These are phyloP conservation scores for Eucalyptus virginea DNA, from an alignment of 345 rosid genomes.

Conservation along the genomic window DNA sequence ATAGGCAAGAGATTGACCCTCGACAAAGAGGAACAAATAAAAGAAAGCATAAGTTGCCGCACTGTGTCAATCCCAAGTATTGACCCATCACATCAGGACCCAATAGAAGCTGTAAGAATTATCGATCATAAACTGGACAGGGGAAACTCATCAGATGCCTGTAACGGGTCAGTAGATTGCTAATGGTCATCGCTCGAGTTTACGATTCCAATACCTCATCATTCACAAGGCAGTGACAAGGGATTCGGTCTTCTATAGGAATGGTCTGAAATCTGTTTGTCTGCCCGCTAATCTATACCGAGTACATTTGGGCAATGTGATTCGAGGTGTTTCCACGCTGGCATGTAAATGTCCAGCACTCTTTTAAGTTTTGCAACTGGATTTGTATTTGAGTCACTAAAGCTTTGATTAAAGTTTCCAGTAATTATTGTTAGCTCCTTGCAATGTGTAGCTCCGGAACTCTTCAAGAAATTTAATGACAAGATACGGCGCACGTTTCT, in stretches of 20 bases:
- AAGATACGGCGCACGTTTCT: not conserved
- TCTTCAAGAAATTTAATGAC: not conserved
- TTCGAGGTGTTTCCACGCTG: not conserved
- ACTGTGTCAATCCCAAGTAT: too few relatives aligned
- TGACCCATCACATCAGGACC: conserved; percentile 27
- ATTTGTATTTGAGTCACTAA: not conserved
- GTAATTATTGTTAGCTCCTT: not conserved
- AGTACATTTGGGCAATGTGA: not conserved
- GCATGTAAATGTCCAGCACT: not conserved
- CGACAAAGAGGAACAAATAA: too few relatives aligned
- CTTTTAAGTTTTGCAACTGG: not conserved
- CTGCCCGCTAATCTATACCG: not conserved
- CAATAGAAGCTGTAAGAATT: conserved; percentile 45
- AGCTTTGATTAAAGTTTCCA: not conserved
- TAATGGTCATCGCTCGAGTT: not conserved
- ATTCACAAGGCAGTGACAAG: not conserved
- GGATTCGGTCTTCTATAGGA: not conserved
- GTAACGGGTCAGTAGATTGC: not conserved
- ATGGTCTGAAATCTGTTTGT: not conserved
- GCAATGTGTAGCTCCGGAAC: not conserved
- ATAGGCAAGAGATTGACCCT: too few relatives aligned
- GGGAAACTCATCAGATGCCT: conserved; percentile 10
- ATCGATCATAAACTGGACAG: conserved; percentile 43
- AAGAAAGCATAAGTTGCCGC: too few relatives aligned
- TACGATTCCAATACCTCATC: not conserved